These are phyloP conservation scores for Mucor saturninus DNA, from an alignment of 371 early-diverging fungal species.

Conservation along the genomic window DNA sequence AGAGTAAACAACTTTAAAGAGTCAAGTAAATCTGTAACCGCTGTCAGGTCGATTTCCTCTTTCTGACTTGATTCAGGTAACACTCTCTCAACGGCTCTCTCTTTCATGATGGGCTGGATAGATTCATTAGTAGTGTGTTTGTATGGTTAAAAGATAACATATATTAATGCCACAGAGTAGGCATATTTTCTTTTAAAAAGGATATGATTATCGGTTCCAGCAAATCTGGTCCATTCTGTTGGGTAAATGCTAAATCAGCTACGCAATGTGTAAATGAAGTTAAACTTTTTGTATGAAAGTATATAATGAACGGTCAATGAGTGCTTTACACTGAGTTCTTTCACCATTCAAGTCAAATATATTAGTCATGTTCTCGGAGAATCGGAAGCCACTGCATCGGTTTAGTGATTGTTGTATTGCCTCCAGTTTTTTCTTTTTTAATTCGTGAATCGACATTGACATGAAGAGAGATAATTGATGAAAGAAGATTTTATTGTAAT, in stretches of 20 bases:
- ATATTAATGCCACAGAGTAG: neutral
- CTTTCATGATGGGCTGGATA: constrained; percentile 18
- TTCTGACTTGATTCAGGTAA: neutral
- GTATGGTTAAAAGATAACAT: constrained; percentile 7
- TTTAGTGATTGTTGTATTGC: neutral
- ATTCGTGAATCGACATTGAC: constrained; percentile 3
- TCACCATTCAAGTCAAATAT: constrained; percentile 15
- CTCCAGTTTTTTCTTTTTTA: constrained; percentile 5
- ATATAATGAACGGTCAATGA: no score
- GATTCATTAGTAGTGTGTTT: neutral
- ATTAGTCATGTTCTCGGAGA: constrained; percentile 8
- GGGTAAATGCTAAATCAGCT: constrained; percentile 2
- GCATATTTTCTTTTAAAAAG: constrained; percentile 11
- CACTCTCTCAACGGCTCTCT: neutral
- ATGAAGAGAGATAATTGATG: neutral
- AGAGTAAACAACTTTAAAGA: constrained; percentile 3
- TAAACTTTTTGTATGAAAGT: neutral
- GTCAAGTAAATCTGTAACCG: neutral
- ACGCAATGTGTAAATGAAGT: neutral
- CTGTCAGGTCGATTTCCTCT: neutral
- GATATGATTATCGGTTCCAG: constrained; percentile 28
- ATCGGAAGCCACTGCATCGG: constrained; percentile 3
- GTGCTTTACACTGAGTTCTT: constrained; percentile 6
- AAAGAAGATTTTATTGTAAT: neutral
- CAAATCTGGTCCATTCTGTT: neutral